A percentile compares a stretch with the other conserved stretches of the same genome.
phyloP scores from a whole-genome alignment of 495 filamentous ascomycete genomes.

The Penicillium crystallinum region DNA sequence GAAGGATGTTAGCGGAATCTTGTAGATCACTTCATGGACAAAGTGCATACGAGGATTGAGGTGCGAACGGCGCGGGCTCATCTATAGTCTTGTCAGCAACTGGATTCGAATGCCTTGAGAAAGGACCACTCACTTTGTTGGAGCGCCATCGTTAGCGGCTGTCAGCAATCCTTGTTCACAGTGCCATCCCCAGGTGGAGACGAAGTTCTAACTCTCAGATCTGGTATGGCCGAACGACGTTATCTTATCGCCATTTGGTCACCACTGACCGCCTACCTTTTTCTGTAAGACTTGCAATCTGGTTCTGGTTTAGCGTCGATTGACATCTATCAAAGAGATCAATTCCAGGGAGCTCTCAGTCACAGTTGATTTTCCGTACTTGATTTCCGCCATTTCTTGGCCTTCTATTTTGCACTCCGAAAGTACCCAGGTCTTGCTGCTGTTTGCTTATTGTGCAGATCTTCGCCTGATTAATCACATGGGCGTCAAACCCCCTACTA shows the following conservation, averaged over 20 bases:
- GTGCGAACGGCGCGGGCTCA: conserved; percentile 31
- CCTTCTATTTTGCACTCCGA: no score
- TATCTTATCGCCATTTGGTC: conserved; percentile 18
- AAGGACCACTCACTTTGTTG: conserved; percentile 27
- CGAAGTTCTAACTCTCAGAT: conserved; percentile 15
- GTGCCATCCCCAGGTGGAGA: conserved; percentile 21
- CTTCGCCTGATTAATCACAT: no score
- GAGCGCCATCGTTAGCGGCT: conserved; percentile 35
- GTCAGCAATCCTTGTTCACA: conserved; percentile 21
- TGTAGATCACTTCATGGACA: conserved; percentile 12
- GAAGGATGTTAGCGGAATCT: conserved; percentile 9
- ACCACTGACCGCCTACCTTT: neutral
- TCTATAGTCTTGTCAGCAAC: conserved; percentile 21
- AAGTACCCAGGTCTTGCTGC: no score
- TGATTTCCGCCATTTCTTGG: no score
- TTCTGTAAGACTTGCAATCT: neutral
- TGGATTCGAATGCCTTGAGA: neutral
- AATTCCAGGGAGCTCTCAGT: no score
- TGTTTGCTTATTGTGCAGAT: no score
- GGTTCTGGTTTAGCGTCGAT: neutral
- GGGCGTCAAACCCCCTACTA: no score
- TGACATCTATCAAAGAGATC: neutral
- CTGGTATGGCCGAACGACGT: conserved; percentile 11
- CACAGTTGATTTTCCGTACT: no score
- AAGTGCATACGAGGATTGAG: conserved; percentile 45